A percentile compares a stretch with the other conserved stretches of the same genome.
Evolutionary conservation across 805 yeast species (phyloP).

Genomic region (Barnettozyma botsteinii): DNA sequence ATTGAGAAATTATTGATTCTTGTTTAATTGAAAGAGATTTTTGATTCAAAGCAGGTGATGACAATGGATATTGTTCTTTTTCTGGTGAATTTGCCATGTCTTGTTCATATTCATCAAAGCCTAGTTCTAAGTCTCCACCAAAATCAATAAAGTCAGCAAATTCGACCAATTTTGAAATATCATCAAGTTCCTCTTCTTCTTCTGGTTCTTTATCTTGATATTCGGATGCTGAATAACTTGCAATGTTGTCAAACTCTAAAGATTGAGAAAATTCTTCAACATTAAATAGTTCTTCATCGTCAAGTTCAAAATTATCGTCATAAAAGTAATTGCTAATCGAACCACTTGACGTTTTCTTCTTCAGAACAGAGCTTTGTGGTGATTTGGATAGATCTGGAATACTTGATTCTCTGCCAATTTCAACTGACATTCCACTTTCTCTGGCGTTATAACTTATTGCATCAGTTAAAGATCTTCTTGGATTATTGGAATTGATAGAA

Average conservation of each 20-base stretch:
- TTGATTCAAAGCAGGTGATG: constrained; percentile 15
- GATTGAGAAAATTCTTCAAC: constrained; percentile 23
- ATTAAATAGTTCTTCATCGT: constrained; percentile 23
- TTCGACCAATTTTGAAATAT: constrained; percentile 37
- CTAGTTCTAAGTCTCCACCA: constrained; percentile 36
- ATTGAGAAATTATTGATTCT: constrained; percentile 2
- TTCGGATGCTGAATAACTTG: constrained; percentile 4
- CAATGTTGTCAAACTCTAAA: constrained; percentile 16
- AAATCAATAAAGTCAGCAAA: constrained; percentile 42
- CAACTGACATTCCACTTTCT: constrained; percentile 45
- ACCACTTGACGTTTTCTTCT: constrained; percentile 22
- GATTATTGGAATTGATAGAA: constrained; percentile 24
- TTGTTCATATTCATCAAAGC: constrained; percentile 21
- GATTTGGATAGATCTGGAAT: constrained; percentile 32
- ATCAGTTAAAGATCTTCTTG: constrained; percentile 22
- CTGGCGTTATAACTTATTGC: constrained; percentile 33
- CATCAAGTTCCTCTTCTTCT: constrained; percentile 22
- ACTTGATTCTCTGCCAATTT: constrained; percentile 16
- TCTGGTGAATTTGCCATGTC: constrained; percentile 9
- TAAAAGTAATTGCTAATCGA: constrained; percentile 5
- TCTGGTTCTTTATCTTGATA: not conserved
- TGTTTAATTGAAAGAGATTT: not conserved
- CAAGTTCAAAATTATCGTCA: constrained; percentile 5
- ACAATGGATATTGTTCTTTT: constrained; percentile 2
- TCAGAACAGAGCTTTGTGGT: constrained; percentile 32